These are phyloP conservation scores for Rubus idaeus DNA, from an alignment of 306 rosid species.

Conservation along the genomic window DNA sequence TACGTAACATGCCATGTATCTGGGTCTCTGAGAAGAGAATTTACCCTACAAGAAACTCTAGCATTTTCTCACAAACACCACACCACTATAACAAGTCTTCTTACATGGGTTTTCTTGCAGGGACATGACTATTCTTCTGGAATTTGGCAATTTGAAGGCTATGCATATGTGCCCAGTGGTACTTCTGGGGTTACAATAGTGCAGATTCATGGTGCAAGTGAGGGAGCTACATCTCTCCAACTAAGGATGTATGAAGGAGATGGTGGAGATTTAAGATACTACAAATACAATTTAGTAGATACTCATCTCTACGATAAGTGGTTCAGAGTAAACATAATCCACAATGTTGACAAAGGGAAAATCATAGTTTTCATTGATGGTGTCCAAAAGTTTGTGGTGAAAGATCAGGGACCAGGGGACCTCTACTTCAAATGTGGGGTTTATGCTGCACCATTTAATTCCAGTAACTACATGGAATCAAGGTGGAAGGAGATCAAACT, in stretches of 20 bases:
- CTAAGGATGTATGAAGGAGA: slow-evolving; percentile 32
- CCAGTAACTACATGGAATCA: slow-evolving; percentile 37
- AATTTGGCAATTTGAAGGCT: slow-evolving; percentile 31
- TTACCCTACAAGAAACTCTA: not conserved
- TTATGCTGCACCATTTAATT: slow-evolving; percentile 30
- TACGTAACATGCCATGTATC: not conserved
- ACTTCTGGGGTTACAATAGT: slow-evolving; percentile 15
- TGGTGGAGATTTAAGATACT: slow-evolving; percentile 26
- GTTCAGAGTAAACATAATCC: slow-evolving; percentile 37
- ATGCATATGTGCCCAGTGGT: slow-evolving; percentile 11
- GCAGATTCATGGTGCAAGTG: slow-evolving; percentile 33
- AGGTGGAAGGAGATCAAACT: slow-evolving; percentile 32
- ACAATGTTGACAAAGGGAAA: slow-evolving; percentile 31
- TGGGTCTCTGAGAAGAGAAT: too few species aligned
- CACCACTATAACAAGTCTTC: not conserved
- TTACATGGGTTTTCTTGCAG: not conserved
- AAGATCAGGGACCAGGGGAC: slow-evolving; percentile 31
- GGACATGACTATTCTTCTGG: slow-evolving; percentile 25
- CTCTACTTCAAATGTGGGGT: slow-evolving; percentile 39
- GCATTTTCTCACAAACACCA: too few species aligned
- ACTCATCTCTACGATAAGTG: slow-evolving; percentile 30
- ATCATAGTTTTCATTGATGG: slow-evolving; percentile 28
- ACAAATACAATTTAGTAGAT: slow-evolving; percentile 23
- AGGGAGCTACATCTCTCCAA: slow-evolving; percentile 29
- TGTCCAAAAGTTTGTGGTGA: slow-evolving; percentile 25